Evolutionary conservation across 1,139 yeast species (phyloP).

Genomic region (Debaryomyces coudertii): DNA sequence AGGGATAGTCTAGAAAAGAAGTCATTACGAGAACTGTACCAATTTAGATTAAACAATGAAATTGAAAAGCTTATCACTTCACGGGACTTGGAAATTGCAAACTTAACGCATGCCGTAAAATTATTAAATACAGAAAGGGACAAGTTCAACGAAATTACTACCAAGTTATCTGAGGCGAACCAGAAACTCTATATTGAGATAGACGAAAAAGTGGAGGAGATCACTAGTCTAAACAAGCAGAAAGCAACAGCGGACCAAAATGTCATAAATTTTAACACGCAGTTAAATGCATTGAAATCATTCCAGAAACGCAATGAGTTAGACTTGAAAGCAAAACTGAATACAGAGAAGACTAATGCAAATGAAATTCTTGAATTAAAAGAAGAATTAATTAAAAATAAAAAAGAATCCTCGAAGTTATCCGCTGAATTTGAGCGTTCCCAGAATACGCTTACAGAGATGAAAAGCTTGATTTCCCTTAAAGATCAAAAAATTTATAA

Average conservation of each 20-base stretch:
- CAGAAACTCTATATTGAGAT: background rate
- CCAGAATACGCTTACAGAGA: background rate
- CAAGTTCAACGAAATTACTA: slow-evolving; percentile 10
- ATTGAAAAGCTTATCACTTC: slow-evolving; percentile 33
- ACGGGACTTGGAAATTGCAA: slow-evolving; percentile 28
- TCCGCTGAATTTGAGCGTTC: background rate
- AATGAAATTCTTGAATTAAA: background rate
- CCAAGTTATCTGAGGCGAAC: slow-evolving; percentile 6
- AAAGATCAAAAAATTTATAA: background rate
- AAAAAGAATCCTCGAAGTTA: background rate
- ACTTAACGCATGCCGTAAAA: slow-evolving; percentile 14
- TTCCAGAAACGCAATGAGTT: background rate
- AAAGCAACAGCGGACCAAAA: background rate
- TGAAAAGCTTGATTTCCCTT: background rate
- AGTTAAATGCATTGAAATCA: background rate
- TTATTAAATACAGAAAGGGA: slow-evolving; percentile 13
- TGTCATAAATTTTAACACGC: background rate
- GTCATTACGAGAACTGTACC: slow-evolving; percentile 26
- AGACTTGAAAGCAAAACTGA: background rate
- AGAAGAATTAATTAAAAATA: background rate
- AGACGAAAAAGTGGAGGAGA: background rate
- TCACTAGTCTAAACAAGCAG: background rate
- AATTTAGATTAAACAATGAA: slow-evolving; percentile 32
- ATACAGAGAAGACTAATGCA: background rate
- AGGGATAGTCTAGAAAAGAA: slow-evolving; percentile 16